Evolutionary conservation across 2,329 filamentous ascomycete genomes (phyloP), one percentile per base, ranked within the genome.

Genomic region (Pseudonectria foliicola): DNA sequence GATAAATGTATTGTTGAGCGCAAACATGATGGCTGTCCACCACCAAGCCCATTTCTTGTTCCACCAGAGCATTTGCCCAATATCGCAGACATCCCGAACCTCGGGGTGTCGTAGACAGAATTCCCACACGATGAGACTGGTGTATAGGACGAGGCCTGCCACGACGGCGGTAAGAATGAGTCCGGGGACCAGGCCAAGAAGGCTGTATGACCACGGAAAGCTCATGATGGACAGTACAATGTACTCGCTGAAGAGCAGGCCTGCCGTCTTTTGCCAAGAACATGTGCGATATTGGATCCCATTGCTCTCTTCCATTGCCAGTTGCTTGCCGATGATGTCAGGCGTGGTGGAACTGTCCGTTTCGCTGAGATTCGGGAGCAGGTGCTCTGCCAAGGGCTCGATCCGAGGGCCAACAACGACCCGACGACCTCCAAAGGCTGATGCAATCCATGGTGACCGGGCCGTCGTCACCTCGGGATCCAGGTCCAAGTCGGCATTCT

Each of bases 201-300:
- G 65, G 27, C 85, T 85, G 62, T 95, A 95, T 0, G 87, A 93
- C 73, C 84, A 93, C 0, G 89, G 89, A 49, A 95, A 95, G 30
- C 85, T 92, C 87, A 95, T 94, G 55, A 95, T 94, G 39, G 75
- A 55, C 62, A 95, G 65, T 56, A 86, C 93, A 37, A 95, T 95
- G 61, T 95, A 95, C 67, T 95, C 89, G 29, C 86, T 92, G 63
- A 95, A 95, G 31, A 95, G 75, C 45, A 95, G 61, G 1, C 82
- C 87, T 0, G 89, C 87, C 34, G 88, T 95, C 82, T 94, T 95
- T 54, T 85, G 82, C 89, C 89, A 95, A 49, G 82, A 88, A 64
- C 89, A 95, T 27, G 87, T 94, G 40, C 88, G 74, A 58, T 95
- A 95, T 64, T 93, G 80, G 61, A 95, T 94, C 12, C 80, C 76